These are phyloP conservation scores for Rhynchospora breviuscula DNA, from an alignment of 176 grass and related monocot species.

Conservation along the genomic window DNA sequence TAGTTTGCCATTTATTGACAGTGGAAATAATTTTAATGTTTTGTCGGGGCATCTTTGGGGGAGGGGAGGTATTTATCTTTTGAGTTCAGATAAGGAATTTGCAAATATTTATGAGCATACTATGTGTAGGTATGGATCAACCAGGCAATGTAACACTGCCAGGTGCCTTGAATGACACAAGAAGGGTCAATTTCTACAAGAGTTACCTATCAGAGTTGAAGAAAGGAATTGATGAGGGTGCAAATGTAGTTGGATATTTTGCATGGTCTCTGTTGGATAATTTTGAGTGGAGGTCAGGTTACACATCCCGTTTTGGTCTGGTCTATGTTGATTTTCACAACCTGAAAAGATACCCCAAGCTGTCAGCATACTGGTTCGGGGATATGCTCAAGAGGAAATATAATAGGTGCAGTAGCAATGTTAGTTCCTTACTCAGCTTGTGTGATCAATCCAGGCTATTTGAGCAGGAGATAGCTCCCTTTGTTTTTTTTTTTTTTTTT, in stretches of 20 bases:
- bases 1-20: background rate
- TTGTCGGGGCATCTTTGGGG: background rate
- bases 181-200: slow-evolving; percentile 24
- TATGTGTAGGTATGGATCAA: slow-evolving; percentile 29
- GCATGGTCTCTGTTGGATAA: slow-evolving; percentile 33
- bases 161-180: slow-evolving; percentile 12
- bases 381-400: slow-evolving; percentile 17
- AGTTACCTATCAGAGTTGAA: slow-evolving; percentile 25
- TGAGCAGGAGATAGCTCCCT: no score
- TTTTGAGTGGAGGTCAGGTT: slow-evolving; percentile 26
- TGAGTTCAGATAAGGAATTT: background rate
- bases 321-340: slow-evolving; percentile 18
- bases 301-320: slow-evolving; percentile 23
- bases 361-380: slow-evolving; percentile 22
- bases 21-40: background rate
- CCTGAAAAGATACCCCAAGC: slow-evolving; percentile 19
- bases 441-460: no score
- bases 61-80: background rate
- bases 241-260: slow-evolving; percentile 28
- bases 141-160: slow-evolving; percentile 20
- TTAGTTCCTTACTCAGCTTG: no score
- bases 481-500: no score
- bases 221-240: slow-evolving; percentile 29
- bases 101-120: background rate
- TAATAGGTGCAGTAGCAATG: background rate